A percentile compares a stretch with the other conserved stretches of the same genome.
phyloP scores from a whole-genome alignment of 2,329 filamentous ascomycete genomes.

The Cryphonectria naterciae region DNA sequence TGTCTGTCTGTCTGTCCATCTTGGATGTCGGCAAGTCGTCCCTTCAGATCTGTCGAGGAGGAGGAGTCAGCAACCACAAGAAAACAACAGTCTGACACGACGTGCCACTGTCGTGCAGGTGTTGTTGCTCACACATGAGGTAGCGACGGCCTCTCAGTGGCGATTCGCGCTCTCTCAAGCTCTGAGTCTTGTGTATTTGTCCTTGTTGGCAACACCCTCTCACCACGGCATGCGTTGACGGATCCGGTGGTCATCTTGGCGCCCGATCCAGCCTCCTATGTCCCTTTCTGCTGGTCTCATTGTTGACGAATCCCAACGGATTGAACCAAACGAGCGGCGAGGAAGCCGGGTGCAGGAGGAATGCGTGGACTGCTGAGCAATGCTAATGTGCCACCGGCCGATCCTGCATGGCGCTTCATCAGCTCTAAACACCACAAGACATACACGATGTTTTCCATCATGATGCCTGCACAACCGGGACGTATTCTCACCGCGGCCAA shows the following conservation, averaged over 20 bases:
- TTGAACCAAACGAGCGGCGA: not conserved
- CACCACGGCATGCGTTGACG: not conserved
- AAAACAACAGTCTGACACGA: not conserved
- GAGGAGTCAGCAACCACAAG: not conserved
- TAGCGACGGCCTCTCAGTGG: not conserved
- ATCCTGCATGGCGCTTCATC: not conserved
- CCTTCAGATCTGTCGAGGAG: not conserved
- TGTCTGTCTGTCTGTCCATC: not conserved
- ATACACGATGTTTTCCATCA: not conserved
- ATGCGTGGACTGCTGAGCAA: not conserved
- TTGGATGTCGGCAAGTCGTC: not conserved
- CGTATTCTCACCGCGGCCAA: not conserved
- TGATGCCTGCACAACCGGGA: not conserved
- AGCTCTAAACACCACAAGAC: not conserved
- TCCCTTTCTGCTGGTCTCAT: not conserved
- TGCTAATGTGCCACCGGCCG: not conserved
- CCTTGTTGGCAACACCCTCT: not conserved
- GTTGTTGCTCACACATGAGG: not conserved
- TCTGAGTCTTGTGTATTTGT: not conserved
- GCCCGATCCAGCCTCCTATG: not conserved
- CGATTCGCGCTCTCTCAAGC: not conserved
- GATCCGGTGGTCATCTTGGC: not conserved
- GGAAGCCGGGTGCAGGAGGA: not conserved
- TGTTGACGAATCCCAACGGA: not conserved
- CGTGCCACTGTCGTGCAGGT: not conserved